These are phyloP conservation scores for Alternaria atra DNA, from an alignment of 2,329 filamentous ascomycete genomes.

Conservation along the genomic window DNA sequence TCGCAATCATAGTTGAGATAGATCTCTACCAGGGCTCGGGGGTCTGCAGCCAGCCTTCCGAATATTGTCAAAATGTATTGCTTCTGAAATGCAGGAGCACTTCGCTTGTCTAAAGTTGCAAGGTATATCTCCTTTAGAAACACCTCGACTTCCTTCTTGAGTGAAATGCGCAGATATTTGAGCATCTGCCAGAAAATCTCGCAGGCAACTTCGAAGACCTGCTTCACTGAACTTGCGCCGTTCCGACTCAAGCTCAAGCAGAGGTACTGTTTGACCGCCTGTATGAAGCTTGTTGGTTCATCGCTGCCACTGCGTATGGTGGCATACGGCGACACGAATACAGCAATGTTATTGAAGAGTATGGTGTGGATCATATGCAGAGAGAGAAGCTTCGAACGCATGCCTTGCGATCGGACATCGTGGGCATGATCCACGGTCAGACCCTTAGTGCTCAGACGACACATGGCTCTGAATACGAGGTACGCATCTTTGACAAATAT, in stretches of 20 bases:
- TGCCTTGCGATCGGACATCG: conserved; percentile 91
- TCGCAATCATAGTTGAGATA: conserved; percentile 99
- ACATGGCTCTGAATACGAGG: conserved; percentile 95
- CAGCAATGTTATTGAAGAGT: conserved; percentile 88
- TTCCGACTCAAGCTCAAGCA: conserved; percentile 95
- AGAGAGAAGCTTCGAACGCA: conserved; percentile 96
- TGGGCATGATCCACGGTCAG: conserved; percentile 90
- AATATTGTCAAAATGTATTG: conserved; percentile 88
- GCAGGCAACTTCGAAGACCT: conserved; percentile 92
- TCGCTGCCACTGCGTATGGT: conserved; percentile 93
- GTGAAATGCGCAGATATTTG: conserved; percentile 88
- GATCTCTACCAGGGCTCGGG: conserved; percentile 87
- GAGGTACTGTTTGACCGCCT: conserved; percentile 96
- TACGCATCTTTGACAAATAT: conserved; percentile 98
- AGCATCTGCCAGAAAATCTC: conserved; percentile 99
- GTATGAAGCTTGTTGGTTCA: conserved; percentile 87
- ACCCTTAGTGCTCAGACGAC: conserved; percentile 94
- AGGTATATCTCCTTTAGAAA: conserved; percentile 98
- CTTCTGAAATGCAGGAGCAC: conserved; percentile 88
- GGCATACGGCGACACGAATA: conserved; percentile 90
- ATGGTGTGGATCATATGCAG: conserved; percentile 95
- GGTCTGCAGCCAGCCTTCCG: conserved; percentile 83
- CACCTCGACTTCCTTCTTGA: conserved; percentile 99
- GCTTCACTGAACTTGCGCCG: conserved; percentile 89
- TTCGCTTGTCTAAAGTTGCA: conserved; percentile 86